These are phyloP conservation scores for Flaveria floridana DNA, from an alignment of 140 eudicot genomes.

Conservation along the genomic window DNA sequence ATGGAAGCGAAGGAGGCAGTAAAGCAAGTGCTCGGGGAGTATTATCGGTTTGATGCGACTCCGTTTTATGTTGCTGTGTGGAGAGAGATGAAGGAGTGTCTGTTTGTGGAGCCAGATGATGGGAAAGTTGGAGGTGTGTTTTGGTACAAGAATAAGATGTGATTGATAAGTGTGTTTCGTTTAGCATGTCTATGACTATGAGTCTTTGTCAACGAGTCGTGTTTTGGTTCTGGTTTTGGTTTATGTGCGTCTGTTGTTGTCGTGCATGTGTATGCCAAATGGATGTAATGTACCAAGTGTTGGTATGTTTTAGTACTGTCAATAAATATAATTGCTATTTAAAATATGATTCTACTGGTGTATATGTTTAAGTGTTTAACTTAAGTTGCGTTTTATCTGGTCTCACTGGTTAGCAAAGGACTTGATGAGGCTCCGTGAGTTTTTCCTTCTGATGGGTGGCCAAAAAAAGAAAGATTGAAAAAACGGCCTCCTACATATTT, in stretches of 20 bases:
- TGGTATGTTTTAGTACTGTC: conserved; percentile 7
- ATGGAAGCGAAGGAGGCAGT: conserved; percentile 50
- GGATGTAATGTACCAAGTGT: conserved; percentile 14
- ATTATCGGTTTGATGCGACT: conserved; percentile 40
- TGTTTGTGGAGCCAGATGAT: conserved; percentile 47
- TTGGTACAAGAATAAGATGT: conserved; percentile 36
- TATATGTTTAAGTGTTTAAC: no score
- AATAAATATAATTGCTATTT: neutral
- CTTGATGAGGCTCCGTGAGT: no score
- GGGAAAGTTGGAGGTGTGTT: conserved; percentile 32
- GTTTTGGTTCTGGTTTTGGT: neutral
- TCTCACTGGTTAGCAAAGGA: no score
- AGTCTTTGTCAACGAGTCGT: neutral
- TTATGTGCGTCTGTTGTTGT: neutral
- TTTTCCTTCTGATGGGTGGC: no score
- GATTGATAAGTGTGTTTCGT: neutral
- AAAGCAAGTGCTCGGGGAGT: conserved; percentile 42
- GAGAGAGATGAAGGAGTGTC: conserved; percentile 56
- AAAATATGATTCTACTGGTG: neutral
- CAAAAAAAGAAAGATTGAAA: neutral
- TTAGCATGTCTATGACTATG: conserved; percentile 10
- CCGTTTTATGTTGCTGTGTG: conserved; percentile 45
- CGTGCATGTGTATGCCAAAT: conserved; percentile 4
- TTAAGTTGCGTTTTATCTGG: neutral
- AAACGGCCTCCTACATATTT: neutral